phyloP scores from a whole-genome alignment of 176 grass and related monocot species.

The Neostapfia colusana region DNA sequence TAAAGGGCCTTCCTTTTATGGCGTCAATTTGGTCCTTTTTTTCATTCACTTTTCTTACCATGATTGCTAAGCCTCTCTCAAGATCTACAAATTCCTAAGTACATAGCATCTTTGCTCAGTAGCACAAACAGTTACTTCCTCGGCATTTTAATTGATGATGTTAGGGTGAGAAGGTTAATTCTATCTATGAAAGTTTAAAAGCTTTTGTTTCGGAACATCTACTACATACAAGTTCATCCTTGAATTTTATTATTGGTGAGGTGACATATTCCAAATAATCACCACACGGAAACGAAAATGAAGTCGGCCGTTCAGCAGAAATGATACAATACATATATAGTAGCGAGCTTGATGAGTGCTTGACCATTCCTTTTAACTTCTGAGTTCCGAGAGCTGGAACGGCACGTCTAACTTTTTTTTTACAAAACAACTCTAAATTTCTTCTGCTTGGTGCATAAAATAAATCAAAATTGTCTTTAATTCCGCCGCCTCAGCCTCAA shows the following conservation, averaged over 20 bases:
- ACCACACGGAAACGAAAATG: background rate
- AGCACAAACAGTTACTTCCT: too few relatives aligned
- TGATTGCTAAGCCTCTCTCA: background rate
- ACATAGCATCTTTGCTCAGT: background rate
- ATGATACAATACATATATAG: too few relatives aligned
- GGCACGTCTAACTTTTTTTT: background rate
- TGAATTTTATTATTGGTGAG: too few relatives aligned
- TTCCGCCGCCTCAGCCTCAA: constrained; percentile 23
- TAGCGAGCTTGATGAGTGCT: background rate
- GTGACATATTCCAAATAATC: background rate
- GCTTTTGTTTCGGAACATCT: too few relatives aligned
- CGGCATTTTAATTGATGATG: too few relatives aligned
- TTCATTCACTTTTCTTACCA: background rate
- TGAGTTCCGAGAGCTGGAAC: background rate
- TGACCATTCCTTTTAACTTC: constrained; percentile 4
- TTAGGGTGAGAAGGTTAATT: too few relatives aligned
- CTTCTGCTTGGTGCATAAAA: background rate
- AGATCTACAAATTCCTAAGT: background rate
- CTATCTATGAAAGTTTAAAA: too few relatives aligned
- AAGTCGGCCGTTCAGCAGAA: background rate
- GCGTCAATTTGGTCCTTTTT: background rate
- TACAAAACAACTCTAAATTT: background rate
- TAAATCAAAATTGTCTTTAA: background rate
- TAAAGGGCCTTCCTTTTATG: background rate
- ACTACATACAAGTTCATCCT: too few relatives aligned